Evolutionary conservation across 2,329 filamentous ascomycete genomes (phyloP), one percentile per base, ranked within the genome.

Genomic region (Orbilia ellipsospora): DNA sequence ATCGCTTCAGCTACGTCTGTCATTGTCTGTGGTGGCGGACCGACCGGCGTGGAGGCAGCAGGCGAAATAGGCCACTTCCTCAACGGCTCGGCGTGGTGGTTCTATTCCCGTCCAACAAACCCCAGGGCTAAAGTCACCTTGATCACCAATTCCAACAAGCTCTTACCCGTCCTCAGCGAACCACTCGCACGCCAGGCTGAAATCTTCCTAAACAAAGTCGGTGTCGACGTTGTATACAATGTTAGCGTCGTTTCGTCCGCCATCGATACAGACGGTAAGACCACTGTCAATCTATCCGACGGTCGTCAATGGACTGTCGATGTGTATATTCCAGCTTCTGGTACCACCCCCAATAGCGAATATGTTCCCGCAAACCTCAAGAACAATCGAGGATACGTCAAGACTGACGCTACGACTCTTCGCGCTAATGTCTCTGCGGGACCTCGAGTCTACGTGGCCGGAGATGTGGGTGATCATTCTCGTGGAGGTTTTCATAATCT

Each of bases 21-120:
- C 44, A 78, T 86, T 5, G 82, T 87, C 44, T 80, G 80, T 1
- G 84, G 84, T 31, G 84, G 83, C n/a, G 84, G 84, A 0, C 82
- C 84, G 6, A 79, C 83, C 0, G 84, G 84, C 2, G 79, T 86
- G 15, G 85, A 86, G 75, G 82, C 82, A 1, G 85, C 85, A 0
- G 85, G 85, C 15, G 85, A 87, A 73, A 80, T 87, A 0, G 87
- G 85, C 28, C 84, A 87, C 76, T 82, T 83, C 77, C 81, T 87
- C 15, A 88, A 88, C 69, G 84, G 85, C 0, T 81, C 81, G 1
- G 79, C 83, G 0, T 82, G 84, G 3, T 82, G 80, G 80, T 82
- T 85, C 72, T 79, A 60, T 50, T 81, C 80, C 1, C 81, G 78
- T 18, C 68, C 79, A 1, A 68, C 68, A 1, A 79, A 36, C 5